Evolutionary conservation across 139 green algal genomes (phyloP).

Genomic region (Deuterostichococcus epilithicus): DNA sequence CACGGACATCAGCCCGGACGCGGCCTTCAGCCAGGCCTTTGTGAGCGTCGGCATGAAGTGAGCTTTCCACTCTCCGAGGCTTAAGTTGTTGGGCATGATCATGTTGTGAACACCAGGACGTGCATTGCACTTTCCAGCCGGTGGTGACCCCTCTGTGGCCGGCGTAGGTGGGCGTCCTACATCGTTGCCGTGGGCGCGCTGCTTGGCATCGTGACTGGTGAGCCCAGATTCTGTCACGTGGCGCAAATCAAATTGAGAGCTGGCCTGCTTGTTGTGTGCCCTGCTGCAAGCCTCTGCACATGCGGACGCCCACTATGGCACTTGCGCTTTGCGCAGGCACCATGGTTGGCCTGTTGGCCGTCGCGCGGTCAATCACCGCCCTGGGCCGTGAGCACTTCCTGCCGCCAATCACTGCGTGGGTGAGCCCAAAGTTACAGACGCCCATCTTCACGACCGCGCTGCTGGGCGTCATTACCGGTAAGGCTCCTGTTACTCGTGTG

Average conservation of each 20-base stretch:
- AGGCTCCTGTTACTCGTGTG: background rate
- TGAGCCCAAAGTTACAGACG: conserved; percentile 7
- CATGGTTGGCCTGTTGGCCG: conserved; percentile 26
- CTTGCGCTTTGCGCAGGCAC: conserved; percentile 4
- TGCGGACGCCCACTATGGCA: no score
- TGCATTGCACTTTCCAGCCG: no score
- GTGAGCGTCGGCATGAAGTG: conserved; percentile 26
- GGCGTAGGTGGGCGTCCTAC: no score
- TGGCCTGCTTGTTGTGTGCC: no score
- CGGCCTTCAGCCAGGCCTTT: conserved; percentile 34
- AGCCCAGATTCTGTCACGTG: no score
- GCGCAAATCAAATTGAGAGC: no score
- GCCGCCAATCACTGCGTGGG: conserved; percentile 30
- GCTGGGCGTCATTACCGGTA: conserved; percentile 42
- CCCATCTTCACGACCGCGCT: conserved; percentile 30
- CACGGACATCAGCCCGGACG: conserved; percentile 39
- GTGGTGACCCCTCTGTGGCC: no score
- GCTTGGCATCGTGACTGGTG: no score
- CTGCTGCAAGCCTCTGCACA: no score
- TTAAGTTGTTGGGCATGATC: background rate
- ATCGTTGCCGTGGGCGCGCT: no score
- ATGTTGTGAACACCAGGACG: background rate
- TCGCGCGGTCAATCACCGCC: conserved; percentile 26
- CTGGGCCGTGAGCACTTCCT: conserved; percentile 35
- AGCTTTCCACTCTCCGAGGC: conserved; percentile 31